Conservation (phyloP, 2,329 filamentous ascomycete species). For the Zasmidium cellare region DNA sequence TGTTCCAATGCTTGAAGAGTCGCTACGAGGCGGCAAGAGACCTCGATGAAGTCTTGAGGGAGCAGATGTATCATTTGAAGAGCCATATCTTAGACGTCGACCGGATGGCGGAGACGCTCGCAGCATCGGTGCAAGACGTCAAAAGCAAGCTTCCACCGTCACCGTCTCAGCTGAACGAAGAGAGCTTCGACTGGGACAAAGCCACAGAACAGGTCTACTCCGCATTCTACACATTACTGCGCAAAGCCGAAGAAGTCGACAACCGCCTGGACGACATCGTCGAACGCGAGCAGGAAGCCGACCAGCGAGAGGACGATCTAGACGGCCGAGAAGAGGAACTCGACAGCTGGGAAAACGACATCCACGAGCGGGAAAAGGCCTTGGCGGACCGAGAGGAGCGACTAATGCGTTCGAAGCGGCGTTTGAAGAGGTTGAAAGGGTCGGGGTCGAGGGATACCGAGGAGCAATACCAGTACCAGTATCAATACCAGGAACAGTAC, state of each 20-base stretch:
- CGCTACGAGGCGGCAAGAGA: conserved; percentile 2
- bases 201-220: conserved; percentile 10
- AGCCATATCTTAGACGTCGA: conserved; percentile 5
- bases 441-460: background rate
- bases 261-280: conserved; percentile 8
- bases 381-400: conserved; percentile 9
- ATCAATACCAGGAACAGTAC: background rate
- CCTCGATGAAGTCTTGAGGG: conserved; percentile 3
- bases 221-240: conserved; percentile 6
- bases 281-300: conserved; percentile 7
- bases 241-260: conserved; percentile 9
- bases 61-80: conserved; percentile 10
- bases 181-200: conserved; percentile 10
- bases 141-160: background rate
- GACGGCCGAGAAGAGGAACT: conserved; percentile 7
- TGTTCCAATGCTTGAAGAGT: background rate
- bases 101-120: background rate
- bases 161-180: background rate
- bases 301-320: conserved; percentile 2
- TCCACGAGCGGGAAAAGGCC: conserved; percentile 6
- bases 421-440: background rate
- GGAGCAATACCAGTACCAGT: background rate
- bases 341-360: conserved; percentile 8
- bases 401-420: background rate
- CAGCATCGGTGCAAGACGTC: background rate